A percentile compares a stretch with the other conserved stretches of the same genome.
phyloP scores from a whole-genome alignment of 2,329 filamentous ascomycete species.

The Hypoxylon sp. region DNA sequence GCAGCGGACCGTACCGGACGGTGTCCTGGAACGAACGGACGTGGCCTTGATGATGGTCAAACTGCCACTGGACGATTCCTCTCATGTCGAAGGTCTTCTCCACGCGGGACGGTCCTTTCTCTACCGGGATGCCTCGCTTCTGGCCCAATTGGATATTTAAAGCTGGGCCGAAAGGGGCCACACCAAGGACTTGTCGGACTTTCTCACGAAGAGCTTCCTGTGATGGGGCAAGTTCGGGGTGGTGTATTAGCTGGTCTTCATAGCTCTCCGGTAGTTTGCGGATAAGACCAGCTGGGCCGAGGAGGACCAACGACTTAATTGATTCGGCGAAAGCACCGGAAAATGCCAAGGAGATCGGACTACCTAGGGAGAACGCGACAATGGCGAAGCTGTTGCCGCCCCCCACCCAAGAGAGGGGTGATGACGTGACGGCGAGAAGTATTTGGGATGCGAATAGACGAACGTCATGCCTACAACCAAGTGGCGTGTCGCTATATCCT shows the following conservation, averaged over 20 bases:
- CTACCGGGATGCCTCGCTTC: conserved; percentile 16
- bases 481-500: conserved; percentile 50
- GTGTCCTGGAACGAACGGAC: conserved; percentile 48
- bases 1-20: conserved; percentile 42
- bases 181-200: conserved; percentile 44
- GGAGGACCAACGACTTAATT: conserved; percentile 41
- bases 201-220: conserved; percentile 43
- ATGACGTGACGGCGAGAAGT: conserved; percentile 38
- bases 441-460: conserved; percentile 45
- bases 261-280: conserved; percentile 45
- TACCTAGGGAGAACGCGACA: conserved; percentile 45
- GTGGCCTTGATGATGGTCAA: conserved; percentile 47
- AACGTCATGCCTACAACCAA: conserved; percentile 42
- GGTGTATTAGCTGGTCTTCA: conserved; percentile 42
- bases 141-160: conserved; percentile 31
- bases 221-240: conserved; percentile 42
- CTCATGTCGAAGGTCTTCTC: conserved; percentile 46
- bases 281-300: conserved; percentile 45
- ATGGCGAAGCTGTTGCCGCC: conserved; percentile 40
- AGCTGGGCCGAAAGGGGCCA: conserved; percentile 33
- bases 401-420: conserved; percentile 43
- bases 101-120: conserved; percentile 34
- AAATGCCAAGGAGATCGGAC: conserved; percentile 46
- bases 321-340: conserved; percentile 33
- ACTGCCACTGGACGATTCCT: conserved; percentile 47